Evolutionary conservation across 495 filamentous ascomycete genomes (phyloP).

Genomic region (Tricharina praecox): DNA sequence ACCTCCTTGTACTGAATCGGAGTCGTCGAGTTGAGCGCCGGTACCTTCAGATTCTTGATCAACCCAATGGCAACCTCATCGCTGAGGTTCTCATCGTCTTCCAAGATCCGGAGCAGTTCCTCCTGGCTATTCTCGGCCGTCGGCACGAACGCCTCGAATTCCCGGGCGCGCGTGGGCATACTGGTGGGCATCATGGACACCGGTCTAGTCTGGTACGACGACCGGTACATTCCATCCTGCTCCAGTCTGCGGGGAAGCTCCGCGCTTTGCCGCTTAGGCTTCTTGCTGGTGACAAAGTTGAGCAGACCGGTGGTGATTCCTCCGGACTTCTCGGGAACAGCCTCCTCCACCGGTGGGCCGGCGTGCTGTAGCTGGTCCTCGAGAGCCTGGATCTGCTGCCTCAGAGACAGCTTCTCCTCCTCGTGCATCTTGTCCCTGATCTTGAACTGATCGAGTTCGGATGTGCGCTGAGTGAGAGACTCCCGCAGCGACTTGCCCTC

Average conservation of each 20-base stretch:
- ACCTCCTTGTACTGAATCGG: constrained; percentile 95
- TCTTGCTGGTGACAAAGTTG: constrained; percentile 92
- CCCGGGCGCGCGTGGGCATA: constrained; percentile 24
- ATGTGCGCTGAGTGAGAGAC: constrained; percentile 51
- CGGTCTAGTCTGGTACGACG: constrained; percentile 80
- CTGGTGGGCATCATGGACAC: constrained; percentile 80
- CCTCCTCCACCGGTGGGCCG: constrained; percentile 59
- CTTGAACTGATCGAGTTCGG: constrained; percentile 62
- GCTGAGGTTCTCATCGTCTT: constrained; percentile 87
- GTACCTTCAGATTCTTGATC: constrained; percentile 91
- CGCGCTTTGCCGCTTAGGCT: constrained; percentile 86
- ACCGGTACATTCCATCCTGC: constrained; percentile 44
- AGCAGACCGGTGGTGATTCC: constrained; percentile 68
- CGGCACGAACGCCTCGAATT: constrained; percentile 30
- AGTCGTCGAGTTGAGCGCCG: constrained; percentile 62
- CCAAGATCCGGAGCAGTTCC: constrained; percentile 81
- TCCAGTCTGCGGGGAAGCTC: constrained; percentile 33
- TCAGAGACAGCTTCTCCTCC: constrained; percentile 63
- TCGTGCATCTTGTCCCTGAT: constrained; percentile 53
- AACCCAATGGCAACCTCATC: constrained; percentile 92
- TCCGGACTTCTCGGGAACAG: constrained; percentile 65
- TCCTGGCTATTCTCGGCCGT: constrained; percentile 83
- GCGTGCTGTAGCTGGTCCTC: constrained; percentile 85
- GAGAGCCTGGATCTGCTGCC: constrained; percentile 72
- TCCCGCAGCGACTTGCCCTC: constrained; percentile 72